Conservation (phyloP, 2,329 filamentous ascomycete species). For the Venturiaceae sp. region DNA sequence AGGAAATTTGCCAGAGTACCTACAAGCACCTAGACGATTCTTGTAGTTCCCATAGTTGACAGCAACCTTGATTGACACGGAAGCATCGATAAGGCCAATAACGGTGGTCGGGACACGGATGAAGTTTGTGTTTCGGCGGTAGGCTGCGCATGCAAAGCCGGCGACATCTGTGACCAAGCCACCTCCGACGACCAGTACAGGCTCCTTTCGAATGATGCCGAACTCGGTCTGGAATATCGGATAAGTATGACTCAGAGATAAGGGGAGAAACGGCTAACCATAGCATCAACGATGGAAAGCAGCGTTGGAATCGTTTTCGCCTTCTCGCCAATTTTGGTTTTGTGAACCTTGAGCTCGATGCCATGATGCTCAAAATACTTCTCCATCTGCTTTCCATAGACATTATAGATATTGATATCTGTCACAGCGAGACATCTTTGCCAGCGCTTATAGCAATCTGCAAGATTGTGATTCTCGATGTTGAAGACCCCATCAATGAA, state of each 20-base stretch:
- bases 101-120: constrained; percentile 66
- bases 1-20: background rate
- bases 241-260: no score
- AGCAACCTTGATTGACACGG: constrained; percentile 68
- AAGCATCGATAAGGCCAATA: constrained; percentile 66
- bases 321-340: constrained; percentile 67
- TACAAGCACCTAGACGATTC: constrained; percentile 55
- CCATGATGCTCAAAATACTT: constrained; percentile 57
- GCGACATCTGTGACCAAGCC: constrained; percentile 65
- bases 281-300: constrained; percentile 60
- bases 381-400: constrained; percentile 58
- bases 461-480: constrained; percentile 48
- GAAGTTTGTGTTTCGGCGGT: constrained; percentile 63
- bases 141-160: constrained; percentile 64
- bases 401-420: constrained; percentile 59
- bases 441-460: constrained; percentile 56
- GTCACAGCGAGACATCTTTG: constrained; percentile 57
- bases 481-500: constrained; percentile 64
- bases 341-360: constrained; percentile 55
- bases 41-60: constrained; percentile 71
- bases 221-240: constrained; percentile 6
- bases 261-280: constrained; percentile 44
- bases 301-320: constrained; percentile 64
- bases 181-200: constrained; percentile 56
- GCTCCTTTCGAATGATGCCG: constrained; percentile 37